Base-by-base conservation (phyloP, 2,329 filamentous ascomycete species). In the Arthrobotrys musiformis region DNA sequence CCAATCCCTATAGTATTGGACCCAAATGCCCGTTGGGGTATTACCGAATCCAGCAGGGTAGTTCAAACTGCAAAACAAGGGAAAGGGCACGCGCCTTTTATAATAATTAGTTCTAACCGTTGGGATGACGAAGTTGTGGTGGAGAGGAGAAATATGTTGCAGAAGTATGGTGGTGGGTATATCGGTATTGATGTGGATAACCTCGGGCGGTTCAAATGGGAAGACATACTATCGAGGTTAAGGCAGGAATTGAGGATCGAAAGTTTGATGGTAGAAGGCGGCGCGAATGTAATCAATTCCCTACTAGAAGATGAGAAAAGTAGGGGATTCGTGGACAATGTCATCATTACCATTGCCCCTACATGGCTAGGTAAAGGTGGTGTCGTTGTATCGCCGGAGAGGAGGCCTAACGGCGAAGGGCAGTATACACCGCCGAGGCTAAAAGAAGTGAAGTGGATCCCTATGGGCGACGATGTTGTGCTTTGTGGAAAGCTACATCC, bases 241-340 rank as follows among this genome's bases (percentile, higher is more conserved):
- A 84, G 52, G 81, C 82, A 66, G 83, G 82, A 56, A 84, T 81
- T 15, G 81, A 84, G 33, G 83, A 83, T 82, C 84, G 86, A 68
- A 63, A 97, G 93, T 82, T 86, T 97, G 72, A 97, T 97, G 94
- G 87, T 98, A 58, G 94, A 98, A 83, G 94, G 94, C 0, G 94
- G 94, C 9, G 94, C 89, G 0, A 86, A 86, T 9, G 89, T 97
- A 35, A 93, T 98, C 82, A 96, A 95, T 82, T 89, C 91, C 40
- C 84, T 98, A 17, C 86, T 98, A n/a, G 86, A 87, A 42, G 61
- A 63, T 9, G 86, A 88, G 1, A 85, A 85, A 28, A 89, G 90
- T 80, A 85, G 88, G 15, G 80, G 82, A n/a, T 84, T 93, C 7
- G 86, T 97, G 46, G 88, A 93, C 81, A 91, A 91, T 1, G 90